A percentile compares a stretch with the other conserved stretches of the same genome.
These are phyloP conservation scores for Kwoniella botswanensis DNA, from an alignment of 768 basidiomycete species.

Conservation along the genomic window DNA sequence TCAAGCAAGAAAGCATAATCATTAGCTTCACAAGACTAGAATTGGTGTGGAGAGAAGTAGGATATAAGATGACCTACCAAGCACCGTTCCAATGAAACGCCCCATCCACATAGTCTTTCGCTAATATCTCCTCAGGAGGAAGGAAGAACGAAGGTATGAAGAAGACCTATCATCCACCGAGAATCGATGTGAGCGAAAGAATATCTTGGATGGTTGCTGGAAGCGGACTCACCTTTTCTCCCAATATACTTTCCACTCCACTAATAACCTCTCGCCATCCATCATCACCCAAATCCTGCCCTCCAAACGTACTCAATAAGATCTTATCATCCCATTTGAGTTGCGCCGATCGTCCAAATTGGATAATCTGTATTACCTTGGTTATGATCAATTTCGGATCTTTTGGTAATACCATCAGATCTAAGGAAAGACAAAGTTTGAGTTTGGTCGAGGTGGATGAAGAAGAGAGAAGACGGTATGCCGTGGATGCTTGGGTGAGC, in stretches of 20 bases:
- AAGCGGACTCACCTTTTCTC: constrained; percentile 39
- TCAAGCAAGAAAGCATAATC: not conserved
- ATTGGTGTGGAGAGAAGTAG: not conserved
- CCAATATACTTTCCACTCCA: constrained; percentile 28
- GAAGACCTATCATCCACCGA: constrained; percentile 39
- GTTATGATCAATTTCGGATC: constrained; percentile 35
- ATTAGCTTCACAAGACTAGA: too few relatives aligned
- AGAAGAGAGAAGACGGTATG: constrained; percentile 33
- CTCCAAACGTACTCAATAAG: constrained; percentile 56
- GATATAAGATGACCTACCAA: constrained; percentile 40
- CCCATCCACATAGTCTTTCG: constrained; percentile 49
- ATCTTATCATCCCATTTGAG: constrained; percentile 37
- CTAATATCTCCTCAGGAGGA: constrained; percentile 50
- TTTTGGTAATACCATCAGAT: constrained; percentile 55
- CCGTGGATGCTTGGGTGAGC: constrained; percentile 48
- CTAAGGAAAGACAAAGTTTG: constrained; percentile 54
- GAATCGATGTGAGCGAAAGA: not conserved
- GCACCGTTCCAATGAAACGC: constrained; percentile 56
- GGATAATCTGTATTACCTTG: constrained; percentile 28
- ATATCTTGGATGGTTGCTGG: not conserved
- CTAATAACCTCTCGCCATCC: constrained; percentile 32
- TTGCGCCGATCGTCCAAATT: constrained; percentile 11
- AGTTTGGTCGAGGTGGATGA: constrained; percentile 15
- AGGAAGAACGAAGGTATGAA: constrained; percentile 58
- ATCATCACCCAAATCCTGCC: constrained; percentile 37